Base-by-base conservation (phyloP, 192 early-diverging fungal species). In the Coemansia sp. region DNA sequence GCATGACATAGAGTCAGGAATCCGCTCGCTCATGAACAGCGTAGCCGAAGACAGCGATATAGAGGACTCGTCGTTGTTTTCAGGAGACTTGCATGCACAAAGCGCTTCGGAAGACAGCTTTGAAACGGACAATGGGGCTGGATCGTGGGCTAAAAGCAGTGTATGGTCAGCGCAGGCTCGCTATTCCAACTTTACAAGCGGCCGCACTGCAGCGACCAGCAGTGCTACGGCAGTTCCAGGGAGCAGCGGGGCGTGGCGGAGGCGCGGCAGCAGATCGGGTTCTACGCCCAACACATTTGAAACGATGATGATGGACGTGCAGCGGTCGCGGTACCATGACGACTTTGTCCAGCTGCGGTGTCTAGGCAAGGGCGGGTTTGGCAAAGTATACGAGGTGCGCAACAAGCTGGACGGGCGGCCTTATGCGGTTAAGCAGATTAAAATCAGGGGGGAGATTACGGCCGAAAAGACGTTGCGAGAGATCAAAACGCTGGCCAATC, bases 351-450 rank as follows among this genome's bases (percentile, higher is more conserved):
- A 96, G 68, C 55, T 95, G 11, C 63, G 78, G 11, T 72, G 82
- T 19, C 80, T 98, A 13, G 96, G 96, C 7, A 82, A 85, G 50
- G 96, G 96, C 40, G 96, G 94, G 3, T 98, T 96, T 77, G 96
- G 94, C 8, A 82, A 78, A 30, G 96, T 95, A 2, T 88, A 68
- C 55, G 78, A 87, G 46, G 91, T 84, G n/a, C 69, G 84, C 30
- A 94, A 98, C 68, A 86, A 86, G 64, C 68, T 98, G 40, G 96
- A 98, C 65, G 89, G 85, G 3, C 84, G 87, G 7, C 81, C 89
- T 19, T 98, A 98, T 73, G 96, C 96, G 3, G 79, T 98, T 36
- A 98, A 98, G 66, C 85, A 88, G 52, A 82, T 97, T 14, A 72
- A 80, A 16, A 69, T 96, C 35, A 75, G 80, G n/a, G 80, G 67